Base-by-base conservation (phyloP, 768 basidiomycete genomes). In the Russula sp. region DNA sequence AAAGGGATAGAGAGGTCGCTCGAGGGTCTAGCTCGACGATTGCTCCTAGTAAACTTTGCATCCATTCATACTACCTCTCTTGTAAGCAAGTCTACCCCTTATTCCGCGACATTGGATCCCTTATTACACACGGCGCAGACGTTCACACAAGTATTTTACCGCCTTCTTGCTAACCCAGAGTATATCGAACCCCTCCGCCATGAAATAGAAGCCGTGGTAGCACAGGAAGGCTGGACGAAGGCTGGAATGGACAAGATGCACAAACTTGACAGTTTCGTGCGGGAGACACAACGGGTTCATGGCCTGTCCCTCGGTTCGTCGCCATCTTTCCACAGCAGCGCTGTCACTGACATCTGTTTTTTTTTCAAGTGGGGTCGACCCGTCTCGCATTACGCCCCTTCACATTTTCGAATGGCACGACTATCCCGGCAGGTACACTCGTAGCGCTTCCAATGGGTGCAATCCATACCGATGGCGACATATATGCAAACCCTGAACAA, bases 401-500 rank as follows among this genome's bases (percentile, higher is more conserved):
- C 65, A 70, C 65, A 8, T 67, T 74, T 56, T 74, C 74, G 20
- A 69, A 75, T 53, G 77, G 75, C 43, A 70, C 73, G 42, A 69
- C 66, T 36, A 62, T 75, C 48, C 77, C 78, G n/a, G 65, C 65
- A 5, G 80, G 80, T 57, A 74, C 73, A 22, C 68, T 71, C 29
- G 65, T 79, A n/a, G 66, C 69, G 14, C 69, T 73, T 9, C 73
- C 74, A 10, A 58, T 70, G 7, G 56, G 62, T 25, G 63, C 73
- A n/a, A 69, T 75, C 68, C 77, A 78, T 61, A 69, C 70, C 18
- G 77, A 82, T 61, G 70, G 71, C n/a, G 70, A 69, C 16, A 66
- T 72, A 20, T 85, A 82, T 65, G 62, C 70, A n/a, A 72, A 79
- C 53, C 70, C 83, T 0, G 66, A 71, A 9, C 58, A 34, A 45